A percentile compares a stretch with the other conserved stretches of the same genome.
These are phyloP conservation scores for Leccinum angustisporum DNA, from an alignment of 1,284 basidiomycete species.

Conservation along the genomic window DNA sequence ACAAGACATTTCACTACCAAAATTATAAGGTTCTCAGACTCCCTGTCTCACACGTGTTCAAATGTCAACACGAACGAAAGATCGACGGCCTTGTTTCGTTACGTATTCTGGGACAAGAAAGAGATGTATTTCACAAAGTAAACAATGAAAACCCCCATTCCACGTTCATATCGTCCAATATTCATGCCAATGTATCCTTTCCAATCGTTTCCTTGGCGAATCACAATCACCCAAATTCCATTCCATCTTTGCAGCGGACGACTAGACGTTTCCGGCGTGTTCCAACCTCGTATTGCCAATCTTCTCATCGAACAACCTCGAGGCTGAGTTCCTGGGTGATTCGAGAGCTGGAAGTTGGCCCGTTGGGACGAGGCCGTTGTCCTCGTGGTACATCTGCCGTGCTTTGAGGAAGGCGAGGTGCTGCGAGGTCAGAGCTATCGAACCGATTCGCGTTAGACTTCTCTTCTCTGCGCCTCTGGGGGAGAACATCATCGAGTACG, in stretches of 20 bases:
- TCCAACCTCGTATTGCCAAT: not conserved
- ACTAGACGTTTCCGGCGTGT: slow-evolving; percentile 20
- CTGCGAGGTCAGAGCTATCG: slow-evolving; percentile 25
- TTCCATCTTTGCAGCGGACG: not conserved
- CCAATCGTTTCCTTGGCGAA: not conserved
- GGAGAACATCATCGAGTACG: slow-evolving; percentile 16
- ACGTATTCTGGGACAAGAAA: slow-evolving; percentile 13
- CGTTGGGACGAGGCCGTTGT: slow-evolving; percentile 23
- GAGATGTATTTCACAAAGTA: slow-evolving; percentile 6
- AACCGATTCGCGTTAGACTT: slow-evolving; percentile 14
- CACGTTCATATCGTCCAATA: not conserved
- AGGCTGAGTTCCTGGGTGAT: slow-evolving; percentile 1
- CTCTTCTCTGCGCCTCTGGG: not conserved
- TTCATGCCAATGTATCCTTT: slow-evolving; percentile 2
- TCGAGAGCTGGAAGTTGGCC: slow-evolving; percentile 23
- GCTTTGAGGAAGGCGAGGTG: slow-evolving; percentile 27
- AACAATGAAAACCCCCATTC: slow-evolving; percentile 4
- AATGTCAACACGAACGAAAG: not conserved
- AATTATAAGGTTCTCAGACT: slow-evolving; percentile 26
- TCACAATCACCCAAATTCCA: not conserved
- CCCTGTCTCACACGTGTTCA: not conserved
- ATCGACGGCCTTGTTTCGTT: not conserved
- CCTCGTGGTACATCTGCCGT: slow-evolving; percentile 27
- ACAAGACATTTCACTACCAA: slow-evolving; percentile 16
- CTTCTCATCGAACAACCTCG: slow-evolving; percentile 20